Evolutionary conservation across 2,329 filamentous ascomycete species (phyloP), one percentile per base, ranked within the genome.

Genomic region (Epicoccum sorghinum): DNA sequence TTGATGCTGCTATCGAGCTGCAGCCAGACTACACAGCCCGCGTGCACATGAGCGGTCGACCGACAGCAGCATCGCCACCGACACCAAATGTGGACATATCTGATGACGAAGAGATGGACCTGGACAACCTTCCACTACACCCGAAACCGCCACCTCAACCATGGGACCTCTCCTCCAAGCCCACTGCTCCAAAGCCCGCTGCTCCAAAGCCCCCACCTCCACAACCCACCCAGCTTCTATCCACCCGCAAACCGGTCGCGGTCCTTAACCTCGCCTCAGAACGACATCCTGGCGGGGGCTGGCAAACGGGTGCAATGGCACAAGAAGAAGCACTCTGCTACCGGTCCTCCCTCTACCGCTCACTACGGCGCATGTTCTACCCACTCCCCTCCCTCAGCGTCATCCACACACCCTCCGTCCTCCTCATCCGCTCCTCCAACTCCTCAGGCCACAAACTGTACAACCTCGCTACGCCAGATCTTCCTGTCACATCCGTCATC

Each of bases 241-340:
- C 6, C 6, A 29, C 48, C 50, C 13, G 35, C 4, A 66, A 67
- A 50, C 76, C 76, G 7, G 80, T 88, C n/a, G 83, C 80, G 29
- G 79, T 89, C 23, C 76, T 90, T 54, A 90, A 89, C 64, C 84
- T 89, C 75, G 87, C 87, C 13, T 88, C 84, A 45, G 79, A 83
- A 41, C 62, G 70, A 3, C 70, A 65, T 12, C 79, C 83, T 0
- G 88, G 87, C n/a, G 87, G 88, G 18, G 86, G 86, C 14, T 90
- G 86, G 81, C 67, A 80, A 4, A 79, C 79, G 33, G 87, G 87
- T 32, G 78, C 85, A 49, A 72, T 83, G 27, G 87, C 87, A 0
- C 88, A 90, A 70, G 87, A 90, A 73, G 88, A 90, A 75, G 81
- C 83, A 3, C 78, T 90, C 6, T 90, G 86, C 73, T 87, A 86